A percentile compares a stretch with the other conserved stretches of the same genome.
phyloP scores from a whole-genome alignment of 148 eudicot species.

The Persicaria tinctoria region DNA sequence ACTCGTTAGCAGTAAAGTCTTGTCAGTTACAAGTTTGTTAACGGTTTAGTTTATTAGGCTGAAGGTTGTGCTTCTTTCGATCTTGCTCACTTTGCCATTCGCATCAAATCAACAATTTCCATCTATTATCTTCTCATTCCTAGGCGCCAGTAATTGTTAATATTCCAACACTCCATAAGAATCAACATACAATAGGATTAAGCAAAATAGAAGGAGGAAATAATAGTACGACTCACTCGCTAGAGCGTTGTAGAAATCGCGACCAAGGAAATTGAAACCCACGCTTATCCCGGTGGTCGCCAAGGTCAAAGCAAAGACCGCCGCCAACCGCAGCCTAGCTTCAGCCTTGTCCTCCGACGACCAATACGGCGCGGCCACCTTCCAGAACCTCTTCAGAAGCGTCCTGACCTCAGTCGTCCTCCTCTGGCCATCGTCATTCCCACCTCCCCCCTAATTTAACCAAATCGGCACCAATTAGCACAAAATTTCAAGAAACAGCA shows the following conservation, averaged over 20 bases:
- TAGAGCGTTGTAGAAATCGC: constrained; percentile 92
- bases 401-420: constrained; percentile 52
- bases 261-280: constrained; percentile 89
- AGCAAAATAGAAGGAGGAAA: neutral
- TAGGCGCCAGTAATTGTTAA: neutral
- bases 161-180: neutral
- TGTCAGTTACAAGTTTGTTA: no score
- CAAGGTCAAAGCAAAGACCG: constrained; percentile 83
- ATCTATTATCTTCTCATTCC: neutral
- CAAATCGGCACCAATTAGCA: neutral
- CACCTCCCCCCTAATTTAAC: constrained; percentile 11
- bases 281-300: constrained; percentile 94
- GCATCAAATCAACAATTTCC: no score
- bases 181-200: neutral
- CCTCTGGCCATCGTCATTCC: constrained; percentile 24
- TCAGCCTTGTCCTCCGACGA: constrained; percentile 72
- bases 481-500: neutral
- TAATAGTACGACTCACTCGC: constrained; percentile 44
- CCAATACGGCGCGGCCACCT: constrained; percentile 96
- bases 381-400: constrained; percentile 68
- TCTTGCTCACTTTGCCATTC: no score
- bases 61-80: no score
- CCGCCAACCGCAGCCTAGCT: constrained; percentile 70
- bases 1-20: no score
- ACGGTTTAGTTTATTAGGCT: no score